These are phyloP conservation scores for Microstegium vimineum DNA, from an alignment of 176 grass and related monocot genomes.

Conservation along the genomic window DNA sequence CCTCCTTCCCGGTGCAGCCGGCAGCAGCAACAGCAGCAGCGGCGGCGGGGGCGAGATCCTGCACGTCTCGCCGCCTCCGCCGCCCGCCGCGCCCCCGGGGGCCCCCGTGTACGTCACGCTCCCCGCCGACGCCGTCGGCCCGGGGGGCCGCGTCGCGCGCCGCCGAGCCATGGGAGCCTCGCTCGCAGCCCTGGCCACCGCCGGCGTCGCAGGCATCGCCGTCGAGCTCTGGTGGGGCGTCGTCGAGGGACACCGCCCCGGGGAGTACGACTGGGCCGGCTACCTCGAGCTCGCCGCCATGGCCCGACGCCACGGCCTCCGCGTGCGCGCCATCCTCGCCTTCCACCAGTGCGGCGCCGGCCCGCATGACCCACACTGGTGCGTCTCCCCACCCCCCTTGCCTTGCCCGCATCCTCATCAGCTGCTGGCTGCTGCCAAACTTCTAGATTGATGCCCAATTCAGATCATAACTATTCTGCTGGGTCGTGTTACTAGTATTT, in stretches of 20 bases:
- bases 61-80: conserved; percentile 32
- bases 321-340: conserved; percentile 65
- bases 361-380: conserved; percentile 49
- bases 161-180: conserved; percentile 60
- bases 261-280: conserved; percentile 63
- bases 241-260: conserved; percentile 51
- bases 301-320: conserved; percentile 53
- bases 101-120: conserved; percentile 61
- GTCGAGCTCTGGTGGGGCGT: conserved; percentile 77
- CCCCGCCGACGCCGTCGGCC: conserved; percentile 53
- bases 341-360: conserved; percentile 67
- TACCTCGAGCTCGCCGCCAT: conserved; percentile 60
- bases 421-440: not conserved
- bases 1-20: not conserved
- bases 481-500: not conserved
- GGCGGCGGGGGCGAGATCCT: conserved; percentile 56
- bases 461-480: not conserved
- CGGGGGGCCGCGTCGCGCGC: conserved; percentile 42
- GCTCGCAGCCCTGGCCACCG: conserved; percentile 49
- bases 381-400: conserved; percentile 2
- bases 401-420: not conserved
- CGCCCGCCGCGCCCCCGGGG: conserved; percentile 16
- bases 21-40: not conserved
- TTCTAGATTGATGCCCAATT: not conserved
- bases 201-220: conserved; percentile 55